Percentiles rank a stretch among this genome's conserved stretches.
Conservation (phyloP, 1,139 yeast genomes). For the Geotrichum candidum region DNA sequence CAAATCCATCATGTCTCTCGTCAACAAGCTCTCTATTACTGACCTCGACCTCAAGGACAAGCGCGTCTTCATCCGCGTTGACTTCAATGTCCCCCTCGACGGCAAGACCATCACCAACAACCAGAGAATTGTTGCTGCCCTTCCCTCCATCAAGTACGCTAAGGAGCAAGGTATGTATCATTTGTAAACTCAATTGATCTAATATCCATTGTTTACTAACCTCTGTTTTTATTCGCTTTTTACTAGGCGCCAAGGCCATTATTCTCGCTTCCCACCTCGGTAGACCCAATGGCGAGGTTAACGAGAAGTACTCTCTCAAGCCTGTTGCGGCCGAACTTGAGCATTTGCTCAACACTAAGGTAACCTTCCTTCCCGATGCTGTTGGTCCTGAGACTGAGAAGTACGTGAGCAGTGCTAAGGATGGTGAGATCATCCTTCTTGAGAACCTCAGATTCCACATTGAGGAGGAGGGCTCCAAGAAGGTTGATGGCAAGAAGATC, state of each 20-base stretch:
- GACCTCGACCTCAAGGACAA: conserved; percentile 81
- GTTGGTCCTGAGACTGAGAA: conserved; percentile 83
- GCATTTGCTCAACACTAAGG: conserved; percentile 61
- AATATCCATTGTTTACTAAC: background rate
- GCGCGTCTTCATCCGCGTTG: conserved; percentile 92
- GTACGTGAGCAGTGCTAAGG: conserved; percentile 61
- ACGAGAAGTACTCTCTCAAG: conserved; percentile 77
- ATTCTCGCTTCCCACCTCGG: conserved; percentile 94
- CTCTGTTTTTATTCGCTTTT: background rate
- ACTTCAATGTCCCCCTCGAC: conserved; percentile 95
- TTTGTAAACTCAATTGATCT: background rate
- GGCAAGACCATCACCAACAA: conserved; percentile 95
- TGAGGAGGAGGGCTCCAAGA: conserved; percentile 91
- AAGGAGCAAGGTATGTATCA: conserved; percentile 49
- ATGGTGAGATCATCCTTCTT: conserved; percentile 72
- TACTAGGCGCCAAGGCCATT: conserved; percentile 69
- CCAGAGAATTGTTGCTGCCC: conserved; percentile 96
- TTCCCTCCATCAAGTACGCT: conserved; percentile 93
- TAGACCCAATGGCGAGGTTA: conserved; percentile 90
- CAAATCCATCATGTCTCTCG: conserved; percentile 64
- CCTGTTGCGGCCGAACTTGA: conserved; percentile 87
- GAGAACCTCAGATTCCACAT: conserved; percentile 97
- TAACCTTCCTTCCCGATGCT: conserved; percentile 75
- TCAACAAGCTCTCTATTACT: conserved; percentile 83
- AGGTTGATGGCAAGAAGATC: conserved; percentile 80